Base-by-base conservation (phyloP, 208 protist species). In the Angomonas deanei region DNA sequence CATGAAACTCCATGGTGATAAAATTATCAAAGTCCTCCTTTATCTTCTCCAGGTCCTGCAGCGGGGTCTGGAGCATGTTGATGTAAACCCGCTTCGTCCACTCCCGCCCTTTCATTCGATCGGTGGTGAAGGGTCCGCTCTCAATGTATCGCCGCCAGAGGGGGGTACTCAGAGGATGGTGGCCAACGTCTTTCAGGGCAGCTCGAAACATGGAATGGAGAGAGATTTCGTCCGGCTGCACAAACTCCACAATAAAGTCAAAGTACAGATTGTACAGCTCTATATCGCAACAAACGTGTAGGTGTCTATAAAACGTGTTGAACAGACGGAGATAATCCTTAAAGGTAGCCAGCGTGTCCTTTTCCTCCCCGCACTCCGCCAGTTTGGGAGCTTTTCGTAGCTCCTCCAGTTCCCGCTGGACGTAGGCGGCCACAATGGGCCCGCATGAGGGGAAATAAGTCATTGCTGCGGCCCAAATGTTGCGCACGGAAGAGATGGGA, bases 11-110 rank as follows among this genome's bases (percentile, higher is more conserved):
- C 1, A 68, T 46, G 1, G 66, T 66, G n/a, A 90, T 19, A 66
- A 95, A 92, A 13, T 64, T 59, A 33, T 92, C 86, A 62, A 87
- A 95, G 27, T 84, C 74, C 28, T 89, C 78, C 70, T 89, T 90
- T 28, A 91, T 63, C 23, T 82, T 74, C 8, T 90, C 78, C 10
- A 92, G 60, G 4, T 72, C 80, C 26, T 80, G 27, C 6, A 95
- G 61, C 1, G 88, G 88, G 30, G 78, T 89, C 46, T 80, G 68
- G 24, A 95, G 72, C 32, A 95, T 81, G 32, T 82, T 69, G 6
- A 71, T 66, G 50, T 85, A 91, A 63, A 91, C 67, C 27, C 76
- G 79, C 59, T 84, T 77, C n/a, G 68, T 53, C 78, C 78, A 94
- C 32, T 91, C 76, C 27, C 77, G 70, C 17, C 57, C 50, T 27